A percentile compares a stretch with the other conserved stretches of the same genome.
phyloP scores from a whole-genome alignment of 495 filamentous ascomycete genomes.

The Endocarpon pusillum region DNA sequence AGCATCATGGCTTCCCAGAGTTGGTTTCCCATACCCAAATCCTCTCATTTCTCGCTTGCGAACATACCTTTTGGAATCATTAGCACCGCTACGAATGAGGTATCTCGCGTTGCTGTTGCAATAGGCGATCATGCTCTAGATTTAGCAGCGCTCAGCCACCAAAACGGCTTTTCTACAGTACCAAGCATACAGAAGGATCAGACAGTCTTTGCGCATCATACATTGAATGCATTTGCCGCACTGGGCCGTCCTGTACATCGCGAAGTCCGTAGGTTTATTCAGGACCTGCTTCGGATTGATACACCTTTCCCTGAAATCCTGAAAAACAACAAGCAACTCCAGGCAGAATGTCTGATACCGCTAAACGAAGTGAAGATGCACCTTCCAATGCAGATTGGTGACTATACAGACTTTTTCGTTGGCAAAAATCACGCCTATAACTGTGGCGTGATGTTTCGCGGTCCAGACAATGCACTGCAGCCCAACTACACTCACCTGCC shows the following conservation, averaged over 20 bases:
- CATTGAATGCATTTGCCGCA: conserved; percentile 68
- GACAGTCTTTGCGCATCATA: conserved; percentile 47
- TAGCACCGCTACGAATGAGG: conserved; percentile 31
- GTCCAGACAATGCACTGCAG: conserved; percentile 61
- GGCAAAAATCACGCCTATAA: conserved; percentile 77
- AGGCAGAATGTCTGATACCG: conserved; percentile 34
- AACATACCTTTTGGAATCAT: conserved; percentile 95
- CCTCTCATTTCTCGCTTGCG: conserved; percentile 63
- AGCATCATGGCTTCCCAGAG: conserved; percentile 38
- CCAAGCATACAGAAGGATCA: conserved; percentile 38
- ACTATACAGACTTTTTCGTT: conserved; percentile 97
- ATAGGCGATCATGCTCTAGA: conserved; percentile 68
- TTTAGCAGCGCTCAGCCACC: conserved; percentile 43
- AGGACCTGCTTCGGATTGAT: conserved; percentile 46
- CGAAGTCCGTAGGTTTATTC: conserved; percentile 55
- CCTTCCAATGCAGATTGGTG: conserved; percentile 74
- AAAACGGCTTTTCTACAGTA: conserved; percentile 42
- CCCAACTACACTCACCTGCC: conserved; percentile 85
- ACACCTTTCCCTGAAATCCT: conserved; percentile 42
- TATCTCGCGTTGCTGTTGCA: conserved; percentile 53
- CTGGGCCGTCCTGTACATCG: conserved; percentile 56
- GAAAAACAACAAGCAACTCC: conserved; percentile 36
- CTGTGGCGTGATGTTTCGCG: conserved; percentile 70
- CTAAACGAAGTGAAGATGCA: conserved; percentile 48
- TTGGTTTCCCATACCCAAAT: conserved; percentile 48